Percentiles rank a stretch among this genome's conserved stretches.
phyloP scores from a whole-genome alignment of 257 asterid species.

The Nicotiana tabacum region DNA sequence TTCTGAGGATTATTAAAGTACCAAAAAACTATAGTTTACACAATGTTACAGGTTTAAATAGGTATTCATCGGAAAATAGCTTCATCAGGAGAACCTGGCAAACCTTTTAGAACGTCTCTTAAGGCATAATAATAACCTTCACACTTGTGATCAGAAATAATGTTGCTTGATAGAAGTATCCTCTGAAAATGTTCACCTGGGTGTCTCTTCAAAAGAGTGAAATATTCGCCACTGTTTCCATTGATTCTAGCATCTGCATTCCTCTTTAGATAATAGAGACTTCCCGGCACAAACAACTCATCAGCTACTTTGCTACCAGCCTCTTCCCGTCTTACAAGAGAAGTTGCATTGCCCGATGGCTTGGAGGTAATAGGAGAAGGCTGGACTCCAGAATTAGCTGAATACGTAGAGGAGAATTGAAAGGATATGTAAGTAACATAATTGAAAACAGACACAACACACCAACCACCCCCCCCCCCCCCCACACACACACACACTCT shows the following conservation, averaged over 20 bases:
- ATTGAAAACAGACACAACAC: not conserved
- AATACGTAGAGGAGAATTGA: not conserved
- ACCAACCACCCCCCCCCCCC: too few relatives aligned
- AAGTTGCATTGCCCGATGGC: not conserved
- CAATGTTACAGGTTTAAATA: not conserved
- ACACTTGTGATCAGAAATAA: constrained; percentile 84
- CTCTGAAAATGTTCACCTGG: constrained; percentile 81
- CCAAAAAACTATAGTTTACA: not conserved
- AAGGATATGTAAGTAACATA: not conserved
- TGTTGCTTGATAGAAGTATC: constrained; percentile 73
- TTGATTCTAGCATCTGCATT: constrained; percentile 31
- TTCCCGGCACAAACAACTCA: constrained; percentile 74
- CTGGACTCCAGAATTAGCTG: not conserved
- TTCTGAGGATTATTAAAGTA: not conserved
- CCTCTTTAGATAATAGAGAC: constrained; percentile 61
- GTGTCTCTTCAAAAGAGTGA: constrained; percentile 64
- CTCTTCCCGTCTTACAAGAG: not conserved
- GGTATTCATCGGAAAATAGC: constrained; percentile 21
- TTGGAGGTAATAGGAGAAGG: not conserved
- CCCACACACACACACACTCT: not conserved
- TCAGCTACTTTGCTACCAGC: not conserved
- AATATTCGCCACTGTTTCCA: constrained; percentile 28
- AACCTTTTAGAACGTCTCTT: constrained; percentile 85
- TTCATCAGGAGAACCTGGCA: constrained; percentile 47
- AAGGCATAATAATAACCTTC: constrained; percentile 80